phyloP scores from a whole-genome alignment of 2,329 filamentous ascomycete genomes.

The Penicillium nordicum region DNA sequence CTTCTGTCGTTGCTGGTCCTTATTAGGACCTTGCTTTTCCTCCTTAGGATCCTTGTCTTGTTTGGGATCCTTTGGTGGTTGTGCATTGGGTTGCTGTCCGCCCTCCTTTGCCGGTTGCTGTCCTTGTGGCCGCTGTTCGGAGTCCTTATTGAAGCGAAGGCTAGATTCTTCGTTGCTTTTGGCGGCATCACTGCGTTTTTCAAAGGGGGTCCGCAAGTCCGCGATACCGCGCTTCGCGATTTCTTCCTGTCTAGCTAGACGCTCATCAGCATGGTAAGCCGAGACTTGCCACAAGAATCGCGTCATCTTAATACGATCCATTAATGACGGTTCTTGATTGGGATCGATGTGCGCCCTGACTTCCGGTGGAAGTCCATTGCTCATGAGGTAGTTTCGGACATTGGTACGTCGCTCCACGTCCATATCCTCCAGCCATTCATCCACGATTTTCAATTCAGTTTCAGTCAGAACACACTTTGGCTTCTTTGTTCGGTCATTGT shows the following conservation, averaged over 20 bases:
- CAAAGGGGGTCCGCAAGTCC: background rate
- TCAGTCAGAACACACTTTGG: slow-evolving; percentile 48
- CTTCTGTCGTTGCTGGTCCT: slow-evolving; percentile 18
- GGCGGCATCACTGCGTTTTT: background rate
- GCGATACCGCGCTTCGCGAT: slow-evolving; percentile 6
- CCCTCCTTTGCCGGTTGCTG: slow-evolving; percentile 19
- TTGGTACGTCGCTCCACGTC: slow-evolving; percentile 57
- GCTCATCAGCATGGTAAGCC: slow-evolving; percentile 21
- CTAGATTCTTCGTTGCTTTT: background rate
- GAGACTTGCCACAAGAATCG: slow-evolving; percentile 56
- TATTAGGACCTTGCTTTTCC: slow-evolving; percentile 10
- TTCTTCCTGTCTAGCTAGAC: slow-evolving; percentile 25
- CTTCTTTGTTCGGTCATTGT: slow-evolving; percentile 32
- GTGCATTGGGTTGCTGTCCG: slow-evolving; percentile 21
- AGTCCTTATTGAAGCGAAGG: background rate
- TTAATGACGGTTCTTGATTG: slow-evolving; percentile 48
- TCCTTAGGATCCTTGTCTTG: slow-evolving; percentile 2
- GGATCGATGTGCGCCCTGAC: slow-evolving; percentile 60
- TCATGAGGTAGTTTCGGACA: slow-evolving; percentile 61
- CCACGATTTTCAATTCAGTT: slow-evolving; percentile 57
- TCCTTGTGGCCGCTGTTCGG: slow-evolving; percentile 30
- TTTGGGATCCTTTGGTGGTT: slow-evolving; percentile 5
- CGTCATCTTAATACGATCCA: slow-evolving; percentile 60
- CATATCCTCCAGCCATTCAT: slow-evolving; percentile 55
- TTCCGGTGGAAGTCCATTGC: slow-evolving; percentile 67